phyloP scores from a whole-genome alignment of 352 stramenopile species.

The Globisporangium paroecandrum region DNA sequence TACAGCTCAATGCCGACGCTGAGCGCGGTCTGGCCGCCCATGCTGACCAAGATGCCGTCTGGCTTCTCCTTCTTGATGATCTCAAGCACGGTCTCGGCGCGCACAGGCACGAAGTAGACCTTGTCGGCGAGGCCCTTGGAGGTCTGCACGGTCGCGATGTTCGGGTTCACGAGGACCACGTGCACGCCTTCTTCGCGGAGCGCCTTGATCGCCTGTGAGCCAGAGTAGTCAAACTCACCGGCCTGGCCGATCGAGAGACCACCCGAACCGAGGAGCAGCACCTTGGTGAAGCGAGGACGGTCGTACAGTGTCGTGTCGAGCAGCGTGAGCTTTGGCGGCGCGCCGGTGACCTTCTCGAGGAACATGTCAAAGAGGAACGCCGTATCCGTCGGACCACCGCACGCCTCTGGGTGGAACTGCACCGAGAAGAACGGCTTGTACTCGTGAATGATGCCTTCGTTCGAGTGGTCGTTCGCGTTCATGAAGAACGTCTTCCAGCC shows the following conservation, averaged over 20 bases:
- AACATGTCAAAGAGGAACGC: slow-evolving; percentile 98
- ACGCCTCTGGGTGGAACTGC: slow-evolving; percentile 98
- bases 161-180: slow-evolving; percentile 98
- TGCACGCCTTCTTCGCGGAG: slow-evolving; percentile 98
- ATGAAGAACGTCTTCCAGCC: slow-evolving; percentile 97
- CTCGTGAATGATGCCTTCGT: slow-evolving; percentile 98
- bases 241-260: slow-evolving; percentile 98
- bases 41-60: slow-evolving; percentile 92
- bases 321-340: slow-evolving; percentile 75
- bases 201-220: slow-evolving; percentile 97
- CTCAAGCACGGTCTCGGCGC: slow-evolving; percentile 85
- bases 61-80: slow-evolving; percentile 77
- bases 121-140: slow-evolving; percentile 93
- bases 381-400: slow-evolving; percentile 94
- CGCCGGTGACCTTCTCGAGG: slow-evolving; percentile 82
- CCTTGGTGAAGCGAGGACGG: slow-evolving; percentile 89
- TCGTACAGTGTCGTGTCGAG: slow-evolving; percentile 78
- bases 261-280: slow-evolving; percentile 96
- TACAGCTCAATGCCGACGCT: slow-evolving; percentile 97
- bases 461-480: slow-evolving; percentile 98
- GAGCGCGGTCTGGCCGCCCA: slow-evolving; percentile 94
- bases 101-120: slow-evolving; percentile 98
- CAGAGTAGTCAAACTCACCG: slow-evolving; percentile 98
- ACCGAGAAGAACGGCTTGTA: slow-evolving; percentile 97
- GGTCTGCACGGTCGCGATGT: slow-evolving; percentile 99